These are phyloP conservation scores for Trichocladium uniseriatum DNA, from an alignment of 495 filamentous ascomycete genomes.

Conservation along the genomic window DNA sequence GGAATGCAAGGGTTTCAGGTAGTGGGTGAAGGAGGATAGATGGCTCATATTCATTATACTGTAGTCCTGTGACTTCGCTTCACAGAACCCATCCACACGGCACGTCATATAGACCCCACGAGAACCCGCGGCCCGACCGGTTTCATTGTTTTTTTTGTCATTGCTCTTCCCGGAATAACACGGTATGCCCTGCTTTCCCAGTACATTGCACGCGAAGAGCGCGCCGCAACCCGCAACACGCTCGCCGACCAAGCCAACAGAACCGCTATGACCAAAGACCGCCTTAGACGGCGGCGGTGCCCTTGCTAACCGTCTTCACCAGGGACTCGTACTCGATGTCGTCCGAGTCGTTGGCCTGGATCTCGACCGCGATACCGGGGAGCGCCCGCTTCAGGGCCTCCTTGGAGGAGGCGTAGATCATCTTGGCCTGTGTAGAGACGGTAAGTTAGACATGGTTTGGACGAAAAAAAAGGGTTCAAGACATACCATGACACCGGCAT, in stretches of 20 bases:
- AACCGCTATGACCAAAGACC: not conserved
- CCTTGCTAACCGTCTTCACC: conserved; percentile 73
- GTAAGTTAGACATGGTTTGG: no score
- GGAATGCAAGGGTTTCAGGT: no score
- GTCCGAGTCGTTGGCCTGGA: conserved; percentile 87
- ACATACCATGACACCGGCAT: conserved; percentile 72
- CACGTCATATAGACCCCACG: no score
- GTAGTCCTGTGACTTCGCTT: no score
- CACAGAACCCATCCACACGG: no score
- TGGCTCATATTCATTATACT: no score
- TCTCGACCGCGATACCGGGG: conserved; percentile 65
- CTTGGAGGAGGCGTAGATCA: conserved; percentile 96
- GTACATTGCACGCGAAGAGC: no score
- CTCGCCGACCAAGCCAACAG: not conserved
- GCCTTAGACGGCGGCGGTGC: conserved; percentile 34
- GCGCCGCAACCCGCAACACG: not conserved
- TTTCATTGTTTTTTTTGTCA: no score
- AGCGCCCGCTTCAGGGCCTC: conserved; percentile 83
- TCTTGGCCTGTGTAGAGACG: conserved; percentile 68
- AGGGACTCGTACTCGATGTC: conserved; percentile 82
- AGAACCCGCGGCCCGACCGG: no score
- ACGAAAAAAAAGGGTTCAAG: not conserved
- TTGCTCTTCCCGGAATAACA: no score
- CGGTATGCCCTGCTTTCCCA: no score
- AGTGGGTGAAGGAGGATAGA: no score